Conservation (phyloP, 371 early-diverging fungal genomes). For the Encephalitozoon hellem region DNA sequence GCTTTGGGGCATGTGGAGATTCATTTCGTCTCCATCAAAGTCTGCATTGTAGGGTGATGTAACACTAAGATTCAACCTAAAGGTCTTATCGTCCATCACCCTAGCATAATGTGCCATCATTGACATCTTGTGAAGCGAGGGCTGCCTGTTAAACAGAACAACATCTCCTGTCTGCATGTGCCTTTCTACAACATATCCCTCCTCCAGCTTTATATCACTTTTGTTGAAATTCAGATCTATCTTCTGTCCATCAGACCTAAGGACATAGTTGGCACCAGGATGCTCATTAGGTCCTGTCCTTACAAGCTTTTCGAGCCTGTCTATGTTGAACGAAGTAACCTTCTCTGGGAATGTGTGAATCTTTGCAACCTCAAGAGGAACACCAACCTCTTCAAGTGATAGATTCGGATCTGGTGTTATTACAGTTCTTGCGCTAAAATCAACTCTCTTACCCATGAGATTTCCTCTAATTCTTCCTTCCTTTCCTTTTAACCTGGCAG, state of each 20-base stretch:
- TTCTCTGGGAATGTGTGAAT: conserved; percentile 94
- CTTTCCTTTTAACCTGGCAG: conserved; percentile 94
- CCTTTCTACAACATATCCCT: conserved; percentile 87
- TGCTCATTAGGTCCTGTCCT: conserved; percentile 85
- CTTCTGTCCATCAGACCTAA: conserved; percentile 85
- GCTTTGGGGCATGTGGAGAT: conserved; percentile 95
- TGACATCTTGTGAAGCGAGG: conserved; percentile 97
- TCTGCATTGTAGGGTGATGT: conserved; percentile 99
- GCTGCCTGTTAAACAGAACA: conserved; percentile 98
- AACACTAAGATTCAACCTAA: conserved; percentile 91
- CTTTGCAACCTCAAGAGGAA: conserved; percentile 89
- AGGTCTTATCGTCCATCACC: conserved; percentile 95
- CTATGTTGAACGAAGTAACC: conserved; percentile 93
- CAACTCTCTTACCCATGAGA: conserved; percentile 99
- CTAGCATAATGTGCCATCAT: conserved; percentile 98
- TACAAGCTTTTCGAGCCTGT: conserved; percentile 74
- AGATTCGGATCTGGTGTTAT: conserved; percentile 98
- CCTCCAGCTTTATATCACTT: conserved; percentile 77
- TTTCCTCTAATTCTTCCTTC: conserved; percentile 98
- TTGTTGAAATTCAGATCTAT: conserved; percentile 84
- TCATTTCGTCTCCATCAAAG: conserved; percentile 99
- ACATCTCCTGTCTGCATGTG: conserved; percentile 89
- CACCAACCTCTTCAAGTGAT: conserved; percentile 91
- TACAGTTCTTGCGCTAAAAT: conserved; percentile 97
- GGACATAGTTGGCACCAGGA: conserved; percentile 96